Percentiles rank a stretch among this genome's conserved stretches.
These are phyloP conservation scores for Botrytis fabae DNA, from an alignment of 2,329 filamentous ascomycete species.

Conservation along the genomic window DNA sequence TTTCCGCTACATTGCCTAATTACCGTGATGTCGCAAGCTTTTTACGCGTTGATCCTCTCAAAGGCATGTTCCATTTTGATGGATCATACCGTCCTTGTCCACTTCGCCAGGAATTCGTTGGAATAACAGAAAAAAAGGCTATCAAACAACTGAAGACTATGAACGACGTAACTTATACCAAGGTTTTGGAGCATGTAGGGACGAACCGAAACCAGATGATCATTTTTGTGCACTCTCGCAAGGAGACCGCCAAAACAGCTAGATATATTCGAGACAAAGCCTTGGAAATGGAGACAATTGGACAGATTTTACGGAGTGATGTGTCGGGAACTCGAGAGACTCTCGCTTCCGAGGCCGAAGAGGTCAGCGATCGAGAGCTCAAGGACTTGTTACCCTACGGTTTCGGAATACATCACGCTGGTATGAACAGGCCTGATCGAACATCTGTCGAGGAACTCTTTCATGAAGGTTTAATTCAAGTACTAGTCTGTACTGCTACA, in stretches of 20 bases:
- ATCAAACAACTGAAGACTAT: constrained; percentile 99
- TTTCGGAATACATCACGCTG: constrained; percentile 97
- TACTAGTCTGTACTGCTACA: constrained; percentile 96
- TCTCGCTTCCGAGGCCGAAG: constrained; percentile 77
- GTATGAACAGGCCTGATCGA: constrained; percentile 93
- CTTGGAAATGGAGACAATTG: constrained; percentile 94
- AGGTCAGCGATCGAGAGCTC: constrained; percentile 80
- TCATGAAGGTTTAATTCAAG: constrained; percentile 84
- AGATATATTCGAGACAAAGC: constrained; percentile 96
- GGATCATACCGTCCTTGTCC: constrained; percentile 92
- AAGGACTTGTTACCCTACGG: constrained; percentile 96
- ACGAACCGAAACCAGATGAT: constrained; percentile 95
- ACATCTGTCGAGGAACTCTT: constrained; percentile 95
- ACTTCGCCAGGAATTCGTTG: constrained; percentile 93
- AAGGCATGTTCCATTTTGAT: constrained; percentile 94
- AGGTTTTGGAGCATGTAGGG: constrained; percentile 94
- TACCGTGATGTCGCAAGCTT: constrained; percentile 96
- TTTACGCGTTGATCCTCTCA: constrained; percentile 80
- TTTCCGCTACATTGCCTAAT: constrained; percentile 94
- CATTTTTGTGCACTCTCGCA: constrained; percentile 97
- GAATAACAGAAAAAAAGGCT: constrained; percentile 94
- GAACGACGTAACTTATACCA: constrained; percentile 98
- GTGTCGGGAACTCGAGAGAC: constrained; percentile 82
- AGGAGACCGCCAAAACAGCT: constrained; percentile 97
- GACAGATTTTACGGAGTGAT: constrained; percentile 90